Evolutionary conservation across 2,329 filamentous ascomycete species (phyloP).

Genomic region (Colletotrichum simmondsii): DNA sequence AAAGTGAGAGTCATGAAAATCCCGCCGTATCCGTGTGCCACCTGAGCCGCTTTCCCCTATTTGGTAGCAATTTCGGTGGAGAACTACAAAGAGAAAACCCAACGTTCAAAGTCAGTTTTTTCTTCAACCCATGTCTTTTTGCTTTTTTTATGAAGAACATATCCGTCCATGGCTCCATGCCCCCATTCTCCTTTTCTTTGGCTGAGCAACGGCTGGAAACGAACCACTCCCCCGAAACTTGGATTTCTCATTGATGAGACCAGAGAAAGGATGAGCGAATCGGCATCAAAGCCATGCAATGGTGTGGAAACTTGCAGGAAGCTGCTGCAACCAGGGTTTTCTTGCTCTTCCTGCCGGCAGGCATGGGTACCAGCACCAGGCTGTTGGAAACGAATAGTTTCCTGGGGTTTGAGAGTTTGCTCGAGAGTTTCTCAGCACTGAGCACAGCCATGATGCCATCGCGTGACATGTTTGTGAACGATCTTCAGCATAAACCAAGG

Average conservation of each 20-base stretch:
- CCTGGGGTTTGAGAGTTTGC: not conserved
- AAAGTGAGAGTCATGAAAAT: conserved; percentile 10
- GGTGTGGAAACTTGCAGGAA: conserved; percentile 15
- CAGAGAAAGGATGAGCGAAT: conserved; percentile 11
- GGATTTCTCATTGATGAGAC: not conserved
- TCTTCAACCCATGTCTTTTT: not conserved
- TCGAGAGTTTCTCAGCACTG: not conserved
- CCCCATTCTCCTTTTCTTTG: conserved; percentile 13
- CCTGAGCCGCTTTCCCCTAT: conserved; percentile 24
- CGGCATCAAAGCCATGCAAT: conserved; percentile 15
- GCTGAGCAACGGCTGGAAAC: conserved; percentile 31
- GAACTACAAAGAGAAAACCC: not conserved
- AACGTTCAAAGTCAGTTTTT: not conserved
- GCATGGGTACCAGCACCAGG: conserved; percentile 8
- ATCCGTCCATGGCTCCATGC: not conserved
- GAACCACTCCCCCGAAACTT: not conserved
- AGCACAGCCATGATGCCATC: not conserved
- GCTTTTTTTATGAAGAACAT: not conserved
- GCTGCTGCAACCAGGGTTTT: not conserved
- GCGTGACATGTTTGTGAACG: not conserved
- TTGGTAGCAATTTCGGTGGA: conserved; percentile 30
- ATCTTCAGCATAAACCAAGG: not conserved
- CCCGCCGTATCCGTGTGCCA: conserved; percentile 26
- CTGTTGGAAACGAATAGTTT: not conserved
- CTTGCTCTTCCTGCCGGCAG: conserved; percentile 4